Base-by-base conservation (phyloP, 768 basidiomycete genomes). In the Lactifluus subvellereus region DNA sequence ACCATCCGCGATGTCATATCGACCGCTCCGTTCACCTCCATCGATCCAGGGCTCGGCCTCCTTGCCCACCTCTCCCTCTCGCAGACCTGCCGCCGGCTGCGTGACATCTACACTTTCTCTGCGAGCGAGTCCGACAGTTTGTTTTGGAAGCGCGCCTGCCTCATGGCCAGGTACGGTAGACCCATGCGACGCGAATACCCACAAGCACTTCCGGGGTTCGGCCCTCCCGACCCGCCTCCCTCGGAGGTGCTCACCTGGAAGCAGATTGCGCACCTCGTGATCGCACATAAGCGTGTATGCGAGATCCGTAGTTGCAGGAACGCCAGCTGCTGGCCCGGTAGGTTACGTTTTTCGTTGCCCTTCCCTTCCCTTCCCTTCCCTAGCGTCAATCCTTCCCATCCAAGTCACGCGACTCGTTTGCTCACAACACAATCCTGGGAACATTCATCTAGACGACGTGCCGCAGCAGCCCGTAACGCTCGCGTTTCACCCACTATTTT, bases 291-390 rank as follows among this genome's bases (percentile, higher is more conserved):
- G 16, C 57, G 65, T 5, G 35, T 60, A 6, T 68, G 67, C 11
- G 67, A 68, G 47, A 68, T 68, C 57, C 67, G 65, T 20, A 66
- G 65, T n/a, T 68, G 67, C 48, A 56, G 59, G 58, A 66, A 66
- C 18, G 65, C 65, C 16, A 60, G 61, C 27, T 48, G 45, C 20
- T 68, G 67, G 67, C 57, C 55, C 45, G 61, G 65, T 68, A 22
- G 32, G 66, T 67, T 61, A 45, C 55, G 58, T 58, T 37, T 60
- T 47, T 8, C 45, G 16, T 27, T 35, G 40, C 14, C 22, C 13
- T 9, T 40, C 20, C 53, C 48, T 16, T 20, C 42, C 33, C 49
- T 40, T 5, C 18, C 9, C 18, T 2, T 35, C 20, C 33, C 45
- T 33, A 37, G 32, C 52, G 49, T 20, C 48, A 35, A 63, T 40